Evolutionary conservation across 306 rosid genomes (phyloP).

Genomic region (Begonia peltatifolia): DNA sequence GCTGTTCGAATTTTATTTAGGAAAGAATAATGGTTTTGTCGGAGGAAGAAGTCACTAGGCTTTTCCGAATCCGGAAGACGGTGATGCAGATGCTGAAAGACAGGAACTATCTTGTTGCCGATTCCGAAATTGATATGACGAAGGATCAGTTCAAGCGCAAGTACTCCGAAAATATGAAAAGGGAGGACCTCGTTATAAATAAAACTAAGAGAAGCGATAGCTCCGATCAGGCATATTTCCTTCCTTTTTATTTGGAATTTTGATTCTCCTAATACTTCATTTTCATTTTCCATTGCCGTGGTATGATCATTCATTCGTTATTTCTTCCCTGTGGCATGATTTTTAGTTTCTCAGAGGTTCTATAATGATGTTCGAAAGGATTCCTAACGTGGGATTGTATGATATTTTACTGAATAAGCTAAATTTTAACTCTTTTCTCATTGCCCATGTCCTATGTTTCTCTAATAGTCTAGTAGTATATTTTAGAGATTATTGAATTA

Average conservation of each 20-base stretch:
- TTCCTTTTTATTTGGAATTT: background rate
- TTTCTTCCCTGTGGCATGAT: background rate
- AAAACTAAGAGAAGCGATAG: background rate
- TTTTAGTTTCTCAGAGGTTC: background rate
- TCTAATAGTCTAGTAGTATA: no score
- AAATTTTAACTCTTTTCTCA: no score
- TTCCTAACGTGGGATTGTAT: background rate
- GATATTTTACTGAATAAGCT: background rate
- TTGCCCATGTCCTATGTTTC: no score
- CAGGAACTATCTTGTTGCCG: conserved; percentile 29
- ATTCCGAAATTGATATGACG: conserved; percentile 44
- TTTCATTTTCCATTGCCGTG: background rate
- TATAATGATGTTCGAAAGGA: background rate
- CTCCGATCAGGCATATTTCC: background rate
- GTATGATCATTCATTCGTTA: background rate
- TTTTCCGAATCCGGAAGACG: conserved; percentile 35
- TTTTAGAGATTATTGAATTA: no score
- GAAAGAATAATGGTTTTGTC: conserved; percentile 28
- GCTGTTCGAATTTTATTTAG: no score
- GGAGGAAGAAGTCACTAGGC: conserved; percentile 34
- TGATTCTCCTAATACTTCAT: background rate
- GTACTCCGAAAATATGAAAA: conserved; percentile 34
- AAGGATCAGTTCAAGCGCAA: conserved; percentile 22
- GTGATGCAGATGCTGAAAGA: conserved; percentile 67
- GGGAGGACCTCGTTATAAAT: conserved; percentile 41